phyloP scores from a whole-genome alignment of 2,329 filamentous ascomycete species.

The Ophiostoma ulmi region DNA sequence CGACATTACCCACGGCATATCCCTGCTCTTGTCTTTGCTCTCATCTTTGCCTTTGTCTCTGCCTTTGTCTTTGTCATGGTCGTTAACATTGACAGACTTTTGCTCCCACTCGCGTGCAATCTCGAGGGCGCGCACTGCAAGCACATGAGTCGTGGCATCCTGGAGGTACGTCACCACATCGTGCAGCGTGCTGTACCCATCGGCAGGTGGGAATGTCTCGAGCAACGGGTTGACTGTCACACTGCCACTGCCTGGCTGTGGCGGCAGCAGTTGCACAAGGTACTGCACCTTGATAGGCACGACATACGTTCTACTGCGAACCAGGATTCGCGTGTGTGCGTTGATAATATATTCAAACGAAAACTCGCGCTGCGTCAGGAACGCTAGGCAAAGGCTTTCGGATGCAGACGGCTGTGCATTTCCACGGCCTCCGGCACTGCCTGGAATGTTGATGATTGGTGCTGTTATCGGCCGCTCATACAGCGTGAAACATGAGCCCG shows the following conservation, averaged over 20 bases:
- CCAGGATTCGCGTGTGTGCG: conserved; percentile 39
- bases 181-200: conserved; percentile 41
- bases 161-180: conserved; percentile 46
- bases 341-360: conserved; percentile 44
- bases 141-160: conserved; percentile 39
- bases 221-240: conserved; percentile 34
- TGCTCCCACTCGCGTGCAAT: conserved; percentile 27
- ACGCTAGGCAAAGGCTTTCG: conserved; percentile 42
- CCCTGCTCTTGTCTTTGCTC: background rate
- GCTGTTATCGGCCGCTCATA: conserved; percentile 29
- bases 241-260: background rate
- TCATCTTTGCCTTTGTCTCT: too few relatives aligned
- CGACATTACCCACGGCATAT: conserved; percentile 30
- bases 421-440: background rate
- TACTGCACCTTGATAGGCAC: conserved; percentile 45
- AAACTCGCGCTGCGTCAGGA: conserved; percentile 41
- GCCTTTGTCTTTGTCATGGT: background rate
- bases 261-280: conserved; percentile 38
- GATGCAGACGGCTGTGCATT: conserved; percentile 36
- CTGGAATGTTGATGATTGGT: conserved; percentile 21
- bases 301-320: conserved; percentile 44
- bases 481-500: conserved; percentile 24
- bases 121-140: conserved; percentile 36
- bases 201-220: conserved; percentile 40
- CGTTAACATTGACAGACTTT: background rate